Evolutionary conservation across 2,329 filamentous ascomycete species (phyloP), one percentile per base, ranked within the genome.

Genomic region (Exophiala oligosperma): DNA sequence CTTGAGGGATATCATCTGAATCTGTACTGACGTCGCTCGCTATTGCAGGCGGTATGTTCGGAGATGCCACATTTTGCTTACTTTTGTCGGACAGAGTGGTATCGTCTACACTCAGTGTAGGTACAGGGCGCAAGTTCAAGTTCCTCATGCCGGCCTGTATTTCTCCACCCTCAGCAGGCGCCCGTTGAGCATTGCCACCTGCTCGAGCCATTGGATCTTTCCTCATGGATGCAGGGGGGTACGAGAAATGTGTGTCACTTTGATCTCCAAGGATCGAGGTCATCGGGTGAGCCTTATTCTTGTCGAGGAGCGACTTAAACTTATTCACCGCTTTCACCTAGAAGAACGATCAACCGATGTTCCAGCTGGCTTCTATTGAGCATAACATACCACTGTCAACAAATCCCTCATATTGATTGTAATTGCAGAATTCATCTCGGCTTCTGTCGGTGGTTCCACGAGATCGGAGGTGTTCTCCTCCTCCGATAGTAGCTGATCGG

Each of bases 261-360:
- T 82, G 80, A 55, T 79, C 77, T 3, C 84, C 85, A 17, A 88
- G 76, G 32, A 87, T 83, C 44, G 81, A 82, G 59, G 84, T 81
- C 67, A 87, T 78, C 28, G 79, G 75, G 11, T 69, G 66, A 4
- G 82, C 76, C 66, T 81, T 78, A 60, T 80, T 81, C 56, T 79
- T 77, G 62, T 84, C 79, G 29, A 94, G 76, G 7, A 95, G 79
- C 51, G 83, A 78, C 72, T 95, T 97, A 79, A 97, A 97, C 57
- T 89, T 90, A 63, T 88, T 87, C 41, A 95, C 93, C 3, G 92
- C 94, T 83, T 91, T 94, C 80, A 97, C 89, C 87, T 91, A 63
- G 29, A 49, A 4, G 35, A 17, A 35, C 40, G 21, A 23, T 43
- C 40, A 43, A 21, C 40, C 40, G 40, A 17, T 43, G 5, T 43